A percentile compares a stretch with the other conserved stretches of the same genome.
Evolutionary conservation across 306 rosid species (phyloP).

Genomic region (Vigna hirtella): DNA sequence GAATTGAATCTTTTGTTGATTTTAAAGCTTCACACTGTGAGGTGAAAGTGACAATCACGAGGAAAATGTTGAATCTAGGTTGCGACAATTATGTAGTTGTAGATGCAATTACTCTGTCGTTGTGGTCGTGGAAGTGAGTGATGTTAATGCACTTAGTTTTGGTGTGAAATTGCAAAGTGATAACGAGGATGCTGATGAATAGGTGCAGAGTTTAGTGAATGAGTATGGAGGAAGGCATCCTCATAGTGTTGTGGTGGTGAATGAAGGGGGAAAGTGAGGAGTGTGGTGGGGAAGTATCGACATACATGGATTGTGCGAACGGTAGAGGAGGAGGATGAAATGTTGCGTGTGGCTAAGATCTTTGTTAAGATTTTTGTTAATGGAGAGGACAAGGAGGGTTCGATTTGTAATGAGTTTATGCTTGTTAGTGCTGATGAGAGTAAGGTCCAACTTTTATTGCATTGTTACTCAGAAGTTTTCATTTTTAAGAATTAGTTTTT

Average conservation of each 20-base stretch:
- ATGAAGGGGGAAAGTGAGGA: slow-evolving; percentile 59
- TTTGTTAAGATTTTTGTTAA: slow-evolving; percentile 81
- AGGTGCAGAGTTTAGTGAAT: slow-evolving; percentile 50
- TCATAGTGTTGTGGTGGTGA: slow-evolving; percentile 75
- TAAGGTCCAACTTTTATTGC: neutral
- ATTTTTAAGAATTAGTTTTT: neutral
- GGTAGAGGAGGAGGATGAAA: slow-evolving; percentile 61
- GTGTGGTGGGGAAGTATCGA: slow-evolving; percentile 80
- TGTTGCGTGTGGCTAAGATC: slow-evolving; percentile 66
- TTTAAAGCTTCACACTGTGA: slow-evolving; percentile 39
- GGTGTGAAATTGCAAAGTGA: slow-evolving; percentile 45
- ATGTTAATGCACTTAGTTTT: slow-evolving; percentile 48
- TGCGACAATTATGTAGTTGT: slow-evolving; percentile 63
- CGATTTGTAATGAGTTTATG: slow-evolving; percentile 87
- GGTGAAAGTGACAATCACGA: slow-evolving; percentile 50
- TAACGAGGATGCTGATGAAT: slow-evolving; percentile 68
- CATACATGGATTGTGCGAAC: slow-evolving; percentile 77
- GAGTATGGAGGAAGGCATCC: neutral
- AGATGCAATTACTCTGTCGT: slow-evolving; percentile 39
- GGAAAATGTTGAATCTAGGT: slow-evolving; percentile 55
- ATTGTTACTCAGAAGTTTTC: neutral
- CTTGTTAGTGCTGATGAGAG: slow-evolving; percentile 91
- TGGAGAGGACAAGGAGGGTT: slow-evolving; percentile 81
- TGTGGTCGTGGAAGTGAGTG: slow-evolving; percentile 48
- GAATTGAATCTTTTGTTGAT: slow-evolving; percentile 63